Conservation (phyloP, 2,329 filamentous ascomycete species). For the Sarocladiaceae sp. region DNA sequence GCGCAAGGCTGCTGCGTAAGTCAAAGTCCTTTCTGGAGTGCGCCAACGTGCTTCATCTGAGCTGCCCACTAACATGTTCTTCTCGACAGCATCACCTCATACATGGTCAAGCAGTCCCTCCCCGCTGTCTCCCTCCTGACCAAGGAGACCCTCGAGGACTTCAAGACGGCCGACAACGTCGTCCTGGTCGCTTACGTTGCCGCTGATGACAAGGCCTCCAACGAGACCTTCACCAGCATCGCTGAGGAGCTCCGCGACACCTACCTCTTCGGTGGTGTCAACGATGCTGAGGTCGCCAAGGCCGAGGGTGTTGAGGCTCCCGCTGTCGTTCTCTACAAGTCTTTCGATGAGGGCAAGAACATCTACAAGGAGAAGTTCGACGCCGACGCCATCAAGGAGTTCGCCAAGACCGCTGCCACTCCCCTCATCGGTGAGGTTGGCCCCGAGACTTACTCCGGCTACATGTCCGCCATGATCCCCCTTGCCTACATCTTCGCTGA, state of each 20-base stretch:
- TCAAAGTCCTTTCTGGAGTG: conserved; percentile 16
- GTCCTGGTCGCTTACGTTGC: conserved; percentile 88
- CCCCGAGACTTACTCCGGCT: conserved; percentile 91
- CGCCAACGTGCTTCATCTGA: background rate
- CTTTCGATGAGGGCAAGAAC: conserved; percentile 94
- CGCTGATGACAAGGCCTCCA: conserved; percentile 75
- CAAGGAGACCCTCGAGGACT: conserved; percentile 82
- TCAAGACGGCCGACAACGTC: conserved; percentile 98
- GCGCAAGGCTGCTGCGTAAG: conserved; percentile 76
- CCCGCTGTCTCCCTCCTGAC: conserved; percentile 83
- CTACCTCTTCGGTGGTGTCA: conserved; percentile 88
- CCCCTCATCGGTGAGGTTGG: conserved; percentile 94
- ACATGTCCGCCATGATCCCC: conserved; percentile 90
- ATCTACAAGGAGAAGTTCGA: conserved; percentile 77
- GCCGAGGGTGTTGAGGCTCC: conserved; percentile 86
- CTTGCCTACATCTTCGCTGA: conserved; percentile 98
- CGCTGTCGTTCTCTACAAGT: conserved; percentile 91
- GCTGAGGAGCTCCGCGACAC: conserved; percentile 78
- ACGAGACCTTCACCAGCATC: conserved; percentile 73
- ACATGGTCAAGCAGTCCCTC: conserved; percentile 98
- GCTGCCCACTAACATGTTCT: conserved; percentile 16
- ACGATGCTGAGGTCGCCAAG: conserved; percentile 79
- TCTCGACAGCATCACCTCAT: conserved; percentile 57
- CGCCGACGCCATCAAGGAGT: conserved; percentile 72
- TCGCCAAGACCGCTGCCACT: conserved; percentile 79